These are phyloP conservation scores for Penicillium sp. DNA, from an alignment of 2,329 filamentous ascomycete genomes.

Conservation along the genomic window DNA sequence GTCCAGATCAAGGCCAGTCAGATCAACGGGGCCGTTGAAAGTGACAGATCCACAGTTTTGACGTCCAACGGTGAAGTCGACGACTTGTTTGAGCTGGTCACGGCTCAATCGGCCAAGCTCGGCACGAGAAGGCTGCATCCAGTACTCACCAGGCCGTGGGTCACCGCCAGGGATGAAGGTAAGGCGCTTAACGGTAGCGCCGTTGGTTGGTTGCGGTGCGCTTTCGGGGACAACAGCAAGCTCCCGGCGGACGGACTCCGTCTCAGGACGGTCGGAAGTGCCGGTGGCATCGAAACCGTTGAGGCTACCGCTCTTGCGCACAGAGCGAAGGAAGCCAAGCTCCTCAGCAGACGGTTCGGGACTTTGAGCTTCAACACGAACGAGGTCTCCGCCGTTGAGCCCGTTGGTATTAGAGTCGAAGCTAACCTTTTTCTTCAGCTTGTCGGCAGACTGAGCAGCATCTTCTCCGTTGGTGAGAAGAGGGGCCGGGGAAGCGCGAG, in stretches of 20 bases:
- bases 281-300: slow-evolving; percentile 36
- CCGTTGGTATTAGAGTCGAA: slow-evolving; percentile 68
- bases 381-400: slow-evolving; percentile 50
- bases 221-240: slow-evolving; percentile 73
- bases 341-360: slow-evolving; percentile 58
- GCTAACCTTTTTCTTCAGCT: slow-evolving; percentile 76
- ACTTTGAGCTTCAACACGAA: slow-evolving; percentile 51
- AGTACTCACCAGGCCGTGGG: slow-evolving; percentile 73
- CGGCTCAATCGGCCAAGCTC: slow-evolving; percentile 78
- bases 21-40: slow-evolving; percentile 79
- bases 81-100: slow-evolving; percentile 71
- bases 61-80: slow-evolving; percentile 77
- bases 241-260: slow-evolving; percentile 70
- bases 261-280: slow-evolving; percentile 53
- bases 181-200: slow-evolving; percentile 31
- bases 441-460: slow-evolving; percentile 35
- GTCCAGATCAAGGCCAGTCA: slow-evolving; percentile 75
- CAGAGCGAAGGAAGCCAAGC: slow-evolving; percentile 58
- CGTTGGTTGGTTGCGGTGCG: slow-evolving; percentile 38
- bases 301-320: slow-evolving; percentile 49
- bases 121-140: slow-evolving; percentile 73
- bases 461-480: slow-evolving; percentile 41
- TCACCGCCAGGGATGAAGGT: slow-evolving; percentile 39
- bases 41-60: slow-evolving; percentile 75
- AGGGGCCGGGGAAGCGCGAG: slow-evolving; percentile 26